Conservation (phyloP, 805 yeast species). For the Pichia kluyveri region DNA sequence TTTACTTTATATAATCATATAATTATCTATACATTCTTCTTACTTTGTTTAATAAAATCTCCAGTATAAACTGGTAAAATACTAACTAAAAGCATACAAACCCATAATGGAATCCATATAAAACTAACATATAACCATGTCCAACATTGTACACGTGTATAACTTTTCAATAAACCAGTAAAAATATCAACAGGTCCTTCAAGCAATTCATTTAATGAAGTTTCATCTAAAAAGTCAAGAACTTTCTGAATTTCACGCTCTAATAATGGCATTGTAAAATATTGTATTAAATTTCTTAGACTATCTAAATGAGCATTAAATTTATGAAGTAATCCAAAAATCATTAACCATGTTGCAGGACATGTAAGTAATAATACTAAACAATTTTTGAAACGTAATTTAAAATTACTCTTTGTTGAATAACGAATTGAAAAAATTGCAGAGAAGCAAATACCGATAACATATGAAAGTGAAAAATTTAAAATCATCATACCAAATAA, state of each 20-base stretch:
- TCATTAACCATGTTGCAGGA: slow-evolving; percentile 22
- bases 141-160: slow-evolving; percentile 70
- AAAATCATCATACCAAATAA: slow-evolving; percentile 69
- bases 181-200: slow-evolving; percentile 35
- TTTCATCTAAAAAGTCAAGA: slow-evolving; percentile 11
- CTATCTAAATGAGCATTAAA: slow-evolving; percentile 21
- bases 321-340: slow-evolving; percentile 19
- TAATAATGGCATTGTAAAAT: slow-evolving; percentile 15
- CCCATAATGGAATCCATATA: slow-evolving; percentile 85
- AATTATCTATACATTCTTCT: not conserved
- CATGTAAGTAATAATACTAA: slow-evolving; percentile 22
- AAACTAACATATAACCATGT: slow-evolving; percentile 68
- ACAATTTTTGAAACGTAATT: slow-evolving; percentile 11
- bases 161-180: slow-evolving; percentile 48
- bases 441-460: slow-evolving; percentile 59
- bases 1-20: not conserved
- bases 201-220: slow-evolving; percentile 8
- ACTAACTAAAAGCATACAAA: slow-evolving; percentile 22
- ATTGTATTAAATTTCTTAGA: slow-evolving; percentile 24
- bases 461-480: slow-evolving; percentile 74
- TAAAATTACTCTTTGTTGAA: slow-evolving; percentile 10
- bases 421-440: slow-evolving; percentile 62
- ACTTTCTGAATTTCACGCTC: slow-evolving; percentile 12
- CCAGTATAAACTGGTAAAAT: not conserved
- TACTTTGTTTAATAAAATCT: not conserved